A percentile compares a stretch with the other conserved stretches of the same genome.
Conservation (phyloP, 176 grass and related monocot species). For the Rhynchospora tenuis region DNA sequence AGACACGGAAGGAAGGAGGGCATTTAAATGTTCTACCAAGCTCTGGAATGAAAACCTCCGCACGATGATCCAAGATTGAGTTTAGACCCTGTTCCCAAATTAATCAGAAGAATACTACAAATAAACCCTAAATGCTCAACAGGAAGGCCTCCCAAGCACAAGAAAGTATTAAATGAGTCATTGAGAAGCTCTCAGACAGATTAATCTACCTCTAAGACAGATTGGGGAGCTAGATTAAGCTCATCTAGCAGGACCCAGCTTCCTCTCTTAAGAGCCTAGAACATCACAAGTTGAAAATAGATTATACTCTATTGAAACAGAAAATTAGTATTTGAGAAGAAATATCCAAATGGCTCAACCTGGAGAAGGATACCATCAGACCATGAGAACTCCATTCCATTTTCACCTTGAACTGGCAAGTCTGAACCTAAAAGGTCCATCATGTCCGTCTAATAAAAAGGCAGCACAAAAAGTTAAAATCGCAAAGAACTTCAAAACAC, state of each 20-base stretch:
- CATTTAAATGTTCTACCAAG: conserved; percentile 77
- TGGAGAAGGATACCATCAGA: conserved; percentile 96
- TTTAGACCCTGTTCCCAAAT: conserved; percentile 53
- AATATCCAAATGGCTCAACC: conserved; percentile 21
- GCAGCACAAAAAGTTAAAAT: not conserved
- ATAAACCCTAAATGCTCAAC: not conserved
- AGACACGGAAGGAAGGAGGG: conserved; percentile 68
- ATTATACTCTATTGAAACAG: not conserved
- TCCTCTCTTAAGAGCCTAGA: conserved; percentile 84
- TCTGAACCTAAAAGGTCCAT: conserved; percentile 98
- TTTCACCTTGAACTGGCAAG: conserved; percentile 64
- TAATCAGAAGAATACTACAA: not conserved
- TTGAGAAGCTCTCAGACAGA: not conserved
- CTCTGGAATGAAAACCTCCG: conserved; percentile 95
- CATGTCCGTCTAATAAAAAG: conserved; percentile 68
- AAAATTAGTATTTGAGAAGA: not conserved
- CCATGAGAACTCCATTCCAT: conserved; percentile 87
- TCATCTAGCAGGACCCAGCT: conserved; percentile 98
- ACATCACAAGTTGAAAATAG: not conserved
- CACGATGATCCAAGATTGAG: conserved; percentile 93
- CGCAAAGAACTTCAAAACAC: not conserved
- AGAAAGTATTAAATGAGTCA: not conserved
- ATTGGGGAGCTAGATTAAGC: conserved; percentile 95
- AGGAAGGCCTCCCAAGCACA: not conserved
- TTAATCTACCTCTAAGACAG: conserved; percentile 53